A percentile compares a stretch with the other conserved stretches of the same genome.
Evolutionary conservation across 768 basidiomycete species (phyloP).

Genomic region (Chalciporus pseudorubinellus): DNA sequence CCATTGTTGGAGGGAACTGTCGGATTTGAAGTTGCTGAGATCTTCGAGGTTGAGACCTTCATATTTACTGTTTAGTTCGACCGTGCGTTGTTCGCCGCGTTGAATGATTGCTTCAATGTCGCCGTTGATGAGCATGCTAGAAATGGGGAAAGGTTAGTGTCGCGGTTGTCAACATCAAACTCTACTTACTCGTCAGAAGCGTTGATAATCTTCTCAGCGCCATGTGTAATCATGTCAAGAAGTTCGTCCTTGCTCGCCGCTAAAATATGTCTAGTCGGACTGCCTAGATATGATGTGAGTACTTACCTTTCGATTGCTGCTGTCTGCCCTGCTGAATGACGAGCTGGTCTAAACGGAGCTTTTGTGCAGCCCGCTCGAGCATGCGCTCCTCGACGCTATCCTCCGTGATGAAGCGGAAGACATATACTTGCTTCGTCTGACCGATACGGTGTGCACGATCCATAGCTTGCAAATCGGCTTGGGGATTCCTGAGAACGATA

Average conservation of each 20-base stretch:
- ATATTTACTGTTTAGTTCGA: constrained; percentile 87
- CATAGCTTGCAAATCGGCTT: constrained; percentile 99
- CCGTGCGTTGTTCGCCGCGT: constrained; percentile 87
- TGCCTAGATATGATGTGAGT: neutral
- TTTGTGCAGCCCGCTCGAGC: constrained; percentile 93
- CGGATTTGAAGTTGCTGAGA: constrained; percentile 94
- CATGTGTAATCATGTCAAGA: constrained; percentile 97
- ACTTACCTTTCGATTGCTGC: constrained; percentile 71
- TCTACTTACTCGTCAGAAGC: constrained; percentile 61
- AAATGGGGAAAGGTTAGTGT: neutral
- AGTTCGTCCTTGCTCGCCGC: constrained; percentile 95
- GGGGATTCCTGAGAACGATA: constrained; percentile 74
- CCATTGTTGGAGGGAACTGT: constrained; percentile 89
- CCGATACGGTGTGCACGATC: constrained; percentile 96
- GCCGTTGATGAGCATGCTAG: constrained; percentile 72
- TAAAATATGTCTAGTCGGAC: constrained; percentile 21
- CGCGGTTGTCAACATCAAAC: neutral
- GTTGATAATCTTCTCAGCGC: constrained; percentile 96
- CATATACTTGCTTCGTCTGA: constrained; percentile 96
- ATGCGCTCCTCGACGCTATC: constrained; percentile 95
- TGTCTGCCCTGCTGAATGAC: constrained; percentile 95
- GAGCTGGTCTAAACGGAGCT: constrained; percentile 89
- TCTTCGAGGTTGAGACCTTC: constrained; percentile 91
- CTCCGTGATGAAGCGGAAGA: constrained; percentile 95
- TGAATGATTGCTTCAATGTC: constrained; percentile 95